Evolutionary conservation across 2,329 filamentous ascomycete species (phyloP), one percentile per base, ranked within the genome.

Genomic region (Zasmidium angulare): DNA sequence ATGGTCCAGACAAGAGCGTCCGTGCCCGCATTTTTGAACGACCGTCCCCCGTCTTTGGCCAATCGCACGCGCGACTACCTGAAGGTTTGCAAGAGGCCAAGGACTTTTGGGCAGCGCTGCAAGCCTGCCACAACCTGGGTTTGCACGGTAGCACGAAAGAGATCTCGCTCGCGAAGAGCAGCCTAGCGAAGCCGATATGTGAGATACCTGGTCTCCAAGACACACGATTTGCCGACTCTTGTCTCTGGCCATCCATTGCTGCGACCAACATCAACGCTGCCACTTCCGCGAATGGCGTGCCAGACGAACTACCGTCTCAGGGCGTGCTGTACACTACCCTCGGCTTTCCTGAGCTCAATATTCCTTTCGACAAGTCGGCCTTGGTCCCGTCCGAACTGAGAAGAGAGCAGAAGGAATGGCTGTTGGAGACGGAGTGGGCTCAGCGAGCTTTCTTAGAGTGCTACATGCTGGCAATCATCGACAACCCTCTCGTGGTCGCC

Each of bases 361-460:
- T 43, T 66, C 29, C 51, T 12, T 63, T 57, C 62, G 63, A 50
- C 64, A 67, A 59, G 63, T 69, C 62, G 55, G 69, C 74, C 3
- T 70, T 87, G n/a, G 79, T 81, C 46, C 86, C 86, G 2, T 76
- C 77, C 1, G 75, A 77, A 29, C 79, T 89, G n/a, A 84, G 82
- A 0, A 79, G 78, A 59, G 78, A 83, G n/a, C 88, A 90, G 70
- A 84, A 82, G 54, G 86, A 89, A 71, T 86, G 88, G 84, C 73
- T 90, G 1, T 75, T 88, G 40, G 87, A 90, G 70, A 84, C 86
- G 2, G 83, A 86, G 54, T 89, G 87, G 85, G 86, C 86, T 6
- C 86, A 90, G 63, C 78, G 83, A 55, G 87, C 86, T 19, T 87
- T 90, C 69, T 78, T 90, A 50, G 83, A 86, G 51, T 88, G 87